phyloP scores from a whole-genome alignment of 1,284 basidiomycete species.

The Xanthoconium separans region DNA sequence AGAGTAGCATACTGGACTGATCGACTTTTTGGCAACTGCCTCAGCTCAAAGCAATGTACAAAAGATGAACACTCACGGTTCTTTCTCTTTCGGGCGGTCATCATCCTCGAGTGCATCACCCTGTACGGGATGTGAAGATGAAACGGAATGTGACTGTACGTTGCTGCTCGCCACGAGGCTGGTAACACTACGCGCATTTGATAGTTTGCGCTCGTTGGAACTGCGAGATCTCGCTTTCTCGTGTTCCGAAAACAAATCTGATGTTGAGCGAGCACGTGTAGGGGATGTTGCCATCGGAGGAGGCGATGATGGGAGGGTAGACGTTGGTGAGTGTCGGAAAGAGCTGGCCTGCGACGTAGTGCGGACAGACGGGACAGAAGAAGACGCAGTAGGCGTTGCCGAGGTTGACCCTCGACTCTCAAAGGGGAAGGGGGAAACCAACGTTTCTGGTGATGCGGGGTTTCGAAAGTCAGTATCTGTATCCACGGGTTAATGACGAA shows the following conservation, averaged over 20 bases:
- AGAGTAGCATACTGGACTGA: slow-evolving; percentile 70
- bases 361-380: slow-evolving; percentile 35
- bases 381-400: slow-evolving; percentile 50
- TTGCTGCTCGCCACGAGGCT: slow-evolving; percentile 25
- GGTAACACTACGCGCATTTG: slow-evolving; percentile 31
- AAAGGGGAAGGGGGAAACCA: slow-evolving; percentile 52
- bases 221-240: slow-evolving; percentile 41
- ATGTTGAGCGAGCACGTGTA: slow-evolving; percentile 53
- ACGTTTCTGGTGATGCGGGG: slow-evolving; percentile 66
- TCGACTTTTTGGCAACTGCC: slow-evolving; percentile 39
- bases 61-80: slow-evolving; percentile 38
- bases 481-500: slow-evolving; percentile 6
- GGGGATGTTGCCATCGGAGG: slow-evolving; percentile 42
- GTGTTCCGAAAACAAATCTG: slow-evolving; percentile 51
- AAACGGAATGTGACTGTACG: slow-evolving; percentile 20
- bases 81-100: slow-evolving; percentile 39
- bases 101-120: slow-evolving; percentile 22
- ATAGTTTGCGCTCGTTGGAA: slow-evolving; percentile 31
- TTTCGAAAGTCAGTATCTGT: slow-evolving; percentile 52
- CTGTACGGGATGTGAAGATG: slow-evolving; percentile 14
- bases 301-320: slow-evolving; percentile 34
- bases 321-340: slow-evolving; percentile 31
- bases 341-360: slow-evolving; percentile 31
- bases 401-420: slow-evolving; percentile 40
- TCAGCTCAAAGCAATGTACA: slow-evolving; percentile 12